Conservation (phyloP, 306 rosid genomes). For the Cicer cuneatum region DNA sequence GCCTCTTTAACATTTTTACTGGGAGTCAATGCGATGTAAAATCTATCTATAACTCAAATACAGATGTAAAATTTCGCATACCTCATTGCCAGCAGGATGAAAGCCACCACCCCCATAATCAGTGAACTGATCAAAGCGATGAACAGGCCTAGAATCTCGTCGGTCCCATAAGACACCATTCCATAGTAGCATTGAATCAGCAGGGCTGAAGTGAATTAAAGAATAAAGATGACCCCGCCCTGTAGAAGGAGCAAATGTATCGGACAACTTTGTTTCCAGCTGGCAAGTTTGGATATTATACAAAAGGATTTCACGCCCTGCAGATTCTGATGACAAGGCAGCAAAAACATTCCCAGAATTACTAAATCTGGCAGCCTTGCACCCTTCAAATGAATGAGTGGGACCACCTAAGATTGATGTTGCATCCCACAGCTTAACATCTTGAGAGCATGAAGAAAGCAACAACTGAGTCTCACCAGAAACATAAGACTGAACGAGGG, state of each 20-base stretch:
- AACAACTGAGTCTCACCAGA: conserved; percentile 77
- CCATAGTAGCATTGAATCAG: conserved; percentile 91
- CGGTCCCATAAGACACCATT: conserved; percentile 97
- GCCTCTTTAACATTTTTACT: background rate
- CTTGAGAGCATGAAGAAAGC: conserved; percentile 91
- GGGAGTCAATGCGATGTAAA: background rate
- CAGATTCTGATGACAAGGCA: conserved; percentile 72
- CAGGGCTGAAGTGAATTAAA: conserved; percentile 81
- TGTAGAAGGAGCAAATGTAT: conserved; percentile 61
- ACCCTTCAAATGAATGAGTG: conserved; percentile 81
- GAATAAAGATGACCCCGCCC: conserved; percentile 88
- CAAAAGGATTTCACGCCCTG: conserved; percentile 78
- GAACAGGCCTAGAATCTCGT: conserved; percentile 73
- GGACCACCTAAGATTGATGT: conserved; percentile 79
- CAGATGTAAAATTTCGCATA: conserved; percentile 43
- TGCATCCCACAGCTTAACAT: conserved; percentile 90
- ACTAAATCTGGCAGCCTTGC: conserved; percentile 96
- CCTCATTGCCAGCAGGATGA: conserved; percentile 99
- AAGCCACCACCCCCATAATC: conserved; percentile 99
- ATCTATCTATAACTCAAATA: conserved; percentile 13
- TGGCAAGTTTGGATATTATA: conserved; percentile 78
- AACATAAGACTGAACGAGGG: conserved; percentile 75
- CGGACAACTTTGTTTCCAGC: conserved; percentile 66
- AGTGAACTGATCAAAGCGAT: conserved; percentile 95
- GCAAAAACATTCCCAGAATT: conserved; percentile 80